Evolutionary conservation across 768 basidiomycete genomes (phyloP), one percentile per base, ranked within the genome.

Genomic region (Pulveroboletus frians): DNA sequence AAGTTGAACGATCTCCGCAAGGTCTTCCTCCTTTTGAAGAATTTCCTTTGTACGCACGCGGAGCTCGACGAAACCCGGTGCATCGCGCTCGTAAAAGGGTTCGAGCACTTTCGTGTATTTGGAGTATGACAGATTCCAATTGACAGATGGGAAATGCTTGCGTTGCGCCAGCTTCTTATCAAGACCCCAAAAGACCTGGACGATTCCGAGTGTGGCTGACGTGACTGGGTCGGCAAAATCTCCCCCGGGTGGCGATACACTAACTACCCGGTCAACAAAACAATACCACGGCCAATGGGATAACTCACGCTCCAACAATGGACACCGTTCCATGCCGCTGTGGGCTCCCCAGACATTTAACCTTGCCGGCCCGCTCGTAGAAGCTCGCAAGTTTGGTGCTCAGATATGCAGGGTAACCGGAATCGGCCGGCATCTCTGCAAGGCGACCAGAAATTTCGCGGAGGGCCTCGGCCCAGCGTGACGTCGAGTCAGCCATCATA

Each of bases 101-200:
- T 95, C 93, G 35, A 97, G 80, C 9, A 93, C 84, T 65, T 93
- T 94, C 54, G 85, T 88, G 71, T 99, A 98, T 69, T 99, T 99
- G 51, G 96, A 98, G 70, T 98, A 98, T 9, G 96, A 99, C n/a
- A 96, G 74, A 57, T 85, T 96, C 96, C 96, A 99, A 73, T 99
- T 97, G 68, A 99, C 95, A n/a, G 94, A 96, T 2, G 96, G 96
- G 79, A 99, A 99, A 68, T 99, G 94, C 70, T 99, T 98, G 54
- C 95, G 81, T 67, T 98, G 96, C 3, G 96, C 96, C 51, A 98
- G 83, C 67, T 95, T 93, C 83, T 99, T 99, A 73, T 98, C 96
- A 23, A 99, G 81, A 69, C 96, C 96, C 96, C 96, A 99, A 81
- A 99, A 99, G 57, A 98, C 96, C 64, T 98, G 96, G 9, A 99